Evolutionary conservation across 2,329 filamentous ascomycete genomes (phyloP), one percentile per base, ranked within the genome.

Genomic region (Monosporascus sp.): DNA sequence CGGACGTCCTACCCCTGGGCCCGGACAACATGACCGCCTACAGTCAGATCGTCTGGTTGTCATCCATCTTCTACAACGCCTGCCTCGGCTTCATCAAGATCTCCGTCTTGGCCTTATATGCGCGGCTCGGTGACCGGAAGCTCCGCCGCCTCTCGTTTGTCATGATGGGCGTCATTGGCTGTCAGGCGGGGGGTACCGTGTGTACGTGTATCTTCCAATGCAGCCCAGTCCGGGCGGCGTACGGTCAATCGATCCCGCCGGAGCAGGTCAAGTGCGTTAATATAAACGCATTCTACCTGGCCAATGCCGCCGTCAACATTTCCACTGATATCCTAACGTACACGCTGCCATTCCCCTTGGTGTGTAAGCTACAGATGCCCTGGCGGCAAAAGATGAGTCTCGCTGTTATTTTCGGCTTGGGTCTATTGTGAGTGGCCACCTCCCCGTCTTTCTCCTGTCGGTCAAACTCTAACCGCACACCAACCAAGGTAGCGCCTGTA

Each of bases 1-100:
- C 19, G n/a, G 52, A 22, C 3, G 52, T 66, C 0, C 62, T 57
- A 16, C 72, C 43, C 3, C 38, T 41, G 24, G 55, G 53, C 2
- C 48, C n/a, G 14, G 37, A 50, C 16, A 61, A 63, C 55, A 47
- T 59, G 52, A 56, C 56, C 7, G 22, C 52, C 6, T 63, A 64
- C 49, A n/a, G 40, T 9, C 56, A 60, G 45, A 55, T 55, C 6
- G 71, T 76, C 36, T 78, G 75, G 71, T 62, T 71, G 44, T 76
- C 68, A 56, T 75, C 76, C 20, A 73, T 77, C 59, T 76, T 78
- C 64, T 79, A 79, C 59, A 73, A 76, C 22, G 70, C 74, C 38
- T 69, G 66, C 36, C 65, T 77, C 3, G 74, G 75, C 20, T 77
- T 77, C 60, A 67, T 78, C 63, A 79, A 79, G 59, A 67, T 72